phyloP scores from a whole-genome alignment of 345 rosid genomes.

The Dipteronia sinensis region DNA sequence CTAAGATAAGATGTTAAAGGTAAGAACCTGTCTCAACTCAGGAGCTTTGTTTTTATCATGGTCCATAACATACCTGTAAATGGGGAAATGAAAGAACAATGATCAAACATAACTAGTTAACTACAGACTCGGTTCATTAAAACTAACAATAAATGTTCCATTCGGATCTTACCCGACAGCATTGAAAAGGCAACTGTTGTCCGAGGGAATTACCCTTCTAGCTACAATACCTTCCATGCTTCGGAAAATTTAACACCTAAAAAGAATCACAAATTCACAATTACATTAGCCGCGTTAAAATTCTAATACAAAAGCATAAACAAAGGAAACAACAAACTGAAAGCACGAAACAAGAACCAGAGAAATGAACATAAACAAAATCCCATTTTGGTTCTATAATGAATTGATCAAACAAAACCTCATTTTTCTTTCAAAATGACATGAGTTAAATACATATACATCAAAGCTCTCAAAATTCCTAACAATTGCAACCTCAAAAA shows the following conservation, averaged over 20 bases:
- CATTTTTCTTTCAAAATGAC: background rate
- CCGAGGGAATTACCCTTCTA: conserved; percentile 95
- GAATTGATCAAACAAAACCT: background rate
- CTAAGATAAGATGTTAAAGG: conserved; percentile 9
- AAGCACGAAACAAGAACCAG: background rate
- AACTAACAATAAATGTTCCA: background rate
- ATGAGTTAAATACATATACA: background rate
- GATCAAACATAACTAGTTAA: background rate
- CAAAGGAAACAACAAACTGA: background rate
- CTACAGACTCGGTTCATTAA: background rate
- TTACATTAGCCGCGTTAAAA: background rate
- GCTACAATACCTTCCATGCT: conserved; percentile 69
- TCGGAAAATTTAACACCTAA: conserved; percentile 20
- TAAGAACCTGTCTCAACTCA: conserved; percentile 57
- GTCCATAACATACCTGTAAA: conserved; percentile 83
- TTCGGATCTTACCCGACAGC: conserved; percentile 68
- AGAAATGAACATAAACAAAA: no score
- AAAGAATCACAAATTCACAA: conserved; percentile 7
- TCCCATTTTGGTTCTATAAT: background rate
- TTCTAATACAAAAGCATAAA: background rate
- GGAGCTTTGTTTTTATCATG: conserved; percentile 66
- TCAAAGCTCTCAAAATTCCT: no score
- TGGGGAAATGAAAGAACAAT: conserved; percentile 7
- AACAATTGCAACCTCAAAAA: no score
- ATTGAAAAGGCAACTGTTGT: conserved; percentile 96